These are phyloP conservation scores for Trichoderma sp. DNA, from an alignment of 2,329 filamentous ascomycete species.

Conservation along the genomic window DNA sequence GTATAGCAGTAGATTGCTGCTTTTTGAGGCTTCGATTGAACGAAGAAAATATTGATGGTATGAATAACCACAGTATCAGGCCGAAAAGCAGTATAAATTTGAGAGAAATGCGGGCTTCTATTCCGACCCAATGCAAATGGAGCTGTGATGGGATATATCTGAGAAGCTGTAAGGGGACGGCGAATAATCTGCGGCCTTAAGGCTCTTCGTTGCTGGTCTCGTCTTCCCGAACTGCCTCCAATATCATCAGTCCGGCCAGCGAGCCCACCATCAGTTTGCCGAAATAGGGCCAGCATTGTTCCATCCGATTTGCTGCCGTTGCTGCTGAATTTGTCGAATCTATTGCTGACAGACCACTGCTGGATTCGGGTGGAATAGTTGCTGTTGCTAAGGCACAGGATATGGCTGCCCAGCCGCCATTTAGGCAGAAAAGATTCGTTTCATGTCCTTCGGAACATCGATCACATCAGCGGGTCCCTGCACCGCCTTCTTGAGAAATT, in stretches of 20 bases:
- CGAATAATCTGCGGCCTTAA: constrained; percentile 64
- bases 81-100: constrained; percentile 53
- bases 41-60: constrained; percentile 50
- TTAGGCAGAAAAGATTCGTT: constrained; percentile 57
- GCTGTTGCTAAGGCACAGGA: constrained; percentile 42
- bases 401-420: constrained; percentile 57
- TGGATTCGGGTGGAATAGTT: constrained; percentile 46
- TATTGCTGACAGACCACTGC: constrained; percentile 53
- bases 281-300: constrained; percentile 54
- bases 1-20: constrained; percentile 43
- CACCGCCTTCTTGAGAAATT: constrained; percentile 37
- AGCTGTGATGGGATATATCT: constrained; percentile 45
- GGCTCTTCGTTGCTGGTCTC: constrained; percentile 62
- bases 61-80: constrained; percentile 52
- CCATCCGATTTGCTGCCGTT: constrained; percentile 51
- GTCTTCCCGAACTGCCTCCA: constrained; percentile 72
- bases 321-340: constrained; percentile 44
- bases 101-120: constrained; percentile 51
- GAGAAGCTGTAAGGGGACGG: constrained; percentile 59
- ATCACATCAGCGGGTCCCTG: constrained; percentile 57
- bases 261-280: constrained; percentile 90
- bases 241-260: constrained; percentile 84
- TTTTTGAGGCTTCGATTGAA: constrained; percentile 50
- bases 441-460: constrained; percentile 63
- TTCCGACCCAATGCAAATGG: constrained; percentile 53